Evolutionary conservation across 78 protist species (phyloP).

Genomic region (Dictyostelium capitatum): DNA sequence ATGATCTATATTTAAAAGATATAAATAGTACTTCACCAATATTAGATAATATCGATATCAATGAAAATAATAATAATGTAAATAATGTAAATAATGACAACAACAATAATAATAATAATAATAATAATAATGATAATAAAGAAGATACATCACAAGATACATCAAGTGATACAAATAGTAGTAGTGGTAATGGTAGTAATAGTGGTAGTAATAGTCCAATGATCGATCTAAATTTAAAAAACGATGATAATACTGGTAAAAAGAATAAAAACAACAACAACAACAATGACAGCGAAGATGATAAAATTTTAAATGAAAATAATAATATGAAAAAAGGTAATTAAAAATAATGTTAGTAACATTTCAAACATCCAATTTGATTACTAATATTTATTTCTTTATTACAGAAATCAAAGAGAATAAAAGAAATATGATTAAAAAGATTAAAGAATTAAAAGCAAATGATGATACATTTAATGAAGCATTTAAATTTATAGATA

Average conservation of each 20-base stretch:
- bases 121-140: background rate
- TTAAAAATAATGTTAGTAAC: background rate
- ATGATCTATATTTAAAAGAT: conserved; percentile 18
- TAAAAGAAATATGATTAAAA: conserved; percentile 35
- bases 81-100: background rate
- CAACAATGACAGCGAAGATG: background rate
- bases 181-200: background rate
- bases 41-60: background rate
- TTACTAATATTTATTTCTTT: background rate
- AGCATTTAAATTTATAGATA: conserved; percentile 67
- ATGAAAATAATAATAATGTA: background rate
- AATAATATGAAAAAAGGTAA: conserved; percentile 30
- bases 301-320: background rate
- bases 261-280: background rate
- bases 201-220: background rate
- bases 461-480: conserved; percentile 56
- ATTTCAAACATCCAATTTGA: background rate
- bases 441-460: conserved; percentile 7
- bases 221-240: background rate
- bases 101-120: background rate
- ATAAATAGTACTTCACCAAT: background rate
- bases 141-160: background rate
- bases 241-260: background rate
- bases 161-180: background rate
- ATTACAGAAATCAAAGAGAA: conserved; percentile 19